These are phyloP conservation scores for Chrysochromulina parva DNA, from an alignment of 78 protist genomes.

Conservation along the genomic window DNA sequence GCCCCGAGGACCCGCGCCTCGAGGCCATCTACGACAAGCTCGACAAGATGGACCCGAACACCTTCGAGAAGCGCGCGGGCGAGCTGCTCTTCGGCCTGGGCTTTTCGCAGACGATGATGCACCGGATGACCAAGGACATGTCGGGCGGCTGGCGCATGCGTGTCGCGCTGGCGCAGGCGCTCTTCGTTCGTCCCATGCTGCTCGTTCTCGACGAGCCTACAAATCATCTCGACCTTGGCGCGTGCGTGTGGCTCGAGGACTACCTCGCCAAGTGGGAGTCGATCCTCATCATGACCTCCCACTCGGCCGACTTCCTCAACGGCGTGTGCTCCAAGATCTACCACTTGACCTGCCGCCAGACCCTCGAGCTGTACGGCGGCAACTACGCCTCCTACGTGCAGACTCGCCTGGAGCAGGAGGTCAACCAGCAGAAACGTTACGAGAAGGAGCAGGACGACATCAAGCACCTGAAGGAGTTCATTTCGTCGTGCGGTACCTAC, in stretches of 20 bases:
- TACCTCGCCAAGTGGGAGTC: constrained; percentile 71
- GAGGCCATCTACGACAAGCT: constrained; percentile 69
- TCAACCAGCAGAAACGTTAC: constrained; percentile 75
- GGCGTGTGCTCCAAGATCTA: constrained; percentile 86
- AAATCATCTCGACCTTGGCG: constrained; percentile 83
- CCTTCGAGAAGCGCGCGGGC: constrained; percentile 69
- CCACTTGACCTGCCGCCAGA: constrained; percentile 62
- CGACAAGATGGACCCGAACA: constrained; percentile 68
- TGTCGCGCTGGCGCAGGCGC: constrained; percentile 81
- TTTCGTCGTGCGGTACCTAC: constrained; percentile 51
- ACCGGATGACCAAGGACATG: constrained; percentile 62
- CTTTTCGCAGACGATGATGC: constrained; percentile 65
- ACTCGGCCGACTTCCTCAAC: constrained; percentile 83
- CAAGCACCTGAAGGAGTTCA: constrained; percentile 85
- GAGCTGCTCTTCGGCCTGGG: constrained; percentile 82
- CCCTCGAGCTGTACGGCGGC: constrained; percentile 77
- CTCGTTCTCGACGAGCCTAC: constrained; percentile 94
- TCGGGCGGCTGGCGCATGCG: constrained; percentile 89
- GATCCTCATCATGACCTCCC: constrained; percentile 82
- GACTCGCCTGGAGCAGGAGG: constrained; percentile 72
- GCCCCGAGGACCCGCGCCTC: constrained; percentile 24
- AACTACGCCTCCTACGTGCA: constrained; percentile 58
- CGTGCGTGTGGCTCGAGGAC: constrained; percentile 89
- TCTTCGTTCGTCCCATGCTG: constrained; percentile 57
- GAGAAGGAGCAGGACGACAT: constrained; percentile 89